Evolutionary conservation across 2,329 filamentous ascomycete species (phyloP), one percentile per base, ranked within the genome.

Genomic region (Colletotrichum nymphaeae): DNA sequence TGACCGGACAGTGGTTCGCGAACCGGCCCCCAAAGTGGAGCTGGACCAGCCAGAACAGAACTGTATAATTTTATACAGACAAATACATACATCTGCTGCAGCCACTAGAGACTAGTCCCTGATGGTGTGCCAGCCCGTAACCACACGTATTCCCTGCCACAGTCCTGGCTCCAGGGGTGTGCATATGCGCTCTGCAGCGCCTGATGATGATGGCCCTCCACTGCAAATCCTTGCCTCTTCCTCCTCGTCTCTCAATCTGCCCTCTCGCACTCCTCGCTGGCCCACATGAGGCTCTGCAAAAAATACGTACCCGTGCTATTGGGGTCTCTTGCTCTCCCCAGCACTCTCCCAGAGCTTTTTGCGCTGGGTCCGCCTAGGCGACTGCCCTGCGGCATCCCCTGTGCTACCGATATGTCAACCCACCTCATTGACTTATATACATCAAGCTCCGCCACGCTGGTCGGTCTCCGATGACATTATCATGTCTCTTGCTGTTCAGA

Each of bases 181-280:
- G 49, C 58, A 58, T 69, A 68, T 72, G 55, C 66, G 28, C 35
- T 37, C 65, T 42, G 42, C 58, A 64, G 69, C 69, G 65, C 42
- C 52, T 72, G 59, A 49, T 53, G 65, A 63, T 63, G 66, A 59
- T 26, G 57, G 53, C 57, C 42, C 11, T 30, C 53, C 55, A 37
- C 53, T 28, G 69, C 52, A 58, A 56, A 72, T 72, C 69, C 59
- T 72, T 72, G 42, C 66, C 58, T 67, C 53, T 69, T 72, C 53
- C 53, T 69, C 59, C 46, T 32, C 69, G n/a, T 30, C 59, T 72
- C 53, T 53, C 30, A 42, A 26, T 63, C 24, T 68, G 65, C 66
- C 42, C 58, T 69, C 53, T 35, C 32, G 32, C 32, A 35, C 32
- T 35, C 32, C 32, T 35, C 37, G 12, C 55, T n/a, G 19, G 53